phyloP scores from a whole-genome alignment of 2,329 filamentous ascomycete species.

The Exserohilum turcica region DNA sequence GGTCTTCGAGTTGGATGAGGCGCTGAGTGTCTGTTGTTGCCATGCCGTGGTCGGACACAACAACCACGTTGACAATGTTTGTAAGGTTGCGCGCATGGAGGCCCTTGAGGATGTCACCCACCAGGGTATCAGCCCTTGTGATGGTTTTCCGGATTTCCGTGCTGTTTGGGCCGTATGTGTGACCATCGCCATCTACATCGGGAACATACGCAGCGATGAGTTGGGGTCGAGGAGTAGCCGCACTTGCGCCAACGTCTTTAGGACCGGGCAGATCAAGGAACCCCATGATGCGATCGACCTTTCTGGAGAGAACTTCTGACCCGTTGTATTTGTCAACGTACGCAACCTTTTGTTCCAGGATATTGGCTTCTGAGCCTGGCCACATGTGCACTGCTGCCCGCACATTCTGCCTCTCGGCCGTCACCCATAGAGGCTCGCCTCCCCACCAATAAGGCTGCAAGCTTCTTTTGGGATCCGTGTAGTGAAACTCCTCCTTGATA shows the following conservation, averaged over 20 bases:
- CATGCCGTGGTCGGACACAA: slow-evolving; percentile 99
- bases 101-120: slow-evolving; percentile 75
- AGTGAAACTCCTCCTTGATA: slow-evolving; percentile 80
- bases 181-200: slow-evolving; percentile 85
- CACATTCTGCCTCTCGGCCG: slow-evolving; percentile 81
- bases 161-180: slow-evolving; percentile 90
- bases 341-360: slow-evolving; percentile 73
- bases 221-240: slow-evolving; percentile 71
- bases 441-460: slow-evolving; percentile 92
- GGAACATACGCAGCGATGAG: slow-evolving; percentile 95
- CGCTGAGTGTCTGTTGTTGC: slow-evolving; percentile 83
- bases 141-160: slow-evolving; percentile 87
- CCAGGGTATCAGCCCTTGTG: slow-evolving; percentile 77
- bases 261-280: slow-evolving; percentile 81
- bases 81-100: slow-evolving; percentile 83
- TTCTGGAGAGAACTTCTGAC: slow-evolving; percentile 72
- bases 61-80: slow-evolving; percentile 85
- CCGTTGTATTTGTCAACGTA: slow-evolving; percentile 86
- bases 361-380: slow-evolving; percentile 92
- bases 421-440: slow-evolving; percentile 92
- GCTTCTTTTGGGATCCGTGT: slow-evolving; percentile 76
- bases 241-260: slow-evolving; percentile 60
- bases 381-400: slow-evolving; percentile 94
- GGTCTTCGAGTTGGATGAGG: slow-evolving; percentile 85
- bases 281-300: slow-evolving; percentile 79